Evolutionary conservation across 345 rosid species (phyloP).

Genomic region (Odontarrhena argentea): DNA sequence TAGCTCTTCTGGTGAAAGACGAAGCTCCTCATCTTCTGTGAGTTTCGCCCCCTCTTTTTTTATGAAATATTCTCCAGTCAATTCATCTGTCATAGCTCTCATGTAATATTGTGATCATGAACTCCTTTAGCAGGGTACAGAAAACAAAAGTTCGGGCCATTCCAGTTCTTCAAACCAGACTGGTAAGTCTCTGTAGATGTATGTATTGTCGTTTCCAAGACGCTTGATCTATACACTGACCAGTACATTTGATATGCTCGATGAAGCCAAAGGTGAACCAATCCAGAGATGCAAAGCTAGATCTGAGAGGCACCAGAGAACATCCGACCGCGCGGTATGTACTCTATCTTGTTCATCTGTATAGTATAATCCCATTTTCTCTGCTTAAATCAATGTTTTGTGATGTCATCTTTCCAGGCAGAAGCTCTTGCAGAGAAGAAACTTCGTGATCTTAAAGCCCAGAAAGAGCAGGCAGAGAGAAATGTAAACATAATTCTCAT

Average conservation of each 20-base stretch:
- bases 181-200: constrained; percentile 47
- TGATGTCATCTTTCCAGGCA: constrained; percentile 58
- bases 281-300: constrained; percentile 66
- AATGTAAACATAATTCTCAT: constrained; percentile 56
- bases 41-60: constrained; percentile 37
- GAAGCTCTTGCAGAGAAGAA: constrained; percentile 97
- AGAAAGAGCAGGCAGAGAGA: constrained; percentile 90
- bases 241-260: constrained; percentile 36
- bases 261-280: constrained; percentile 57
- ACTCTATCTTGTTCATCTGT: constrained; percentile 18
- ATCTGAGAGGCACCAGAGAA: constrained; percentile 75
- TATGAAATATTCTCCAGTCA: background rate
- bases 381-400: constrained; percentile 25
- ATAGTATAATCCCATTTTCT: constrained; percentile 12
- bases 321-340: constrained; percentile 86
- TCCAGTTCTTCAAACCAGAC: constrained; percentile 39
- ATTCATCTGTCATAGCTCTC: constrained; percentile 8
- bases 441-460: constrained; percentile 74
- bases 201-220: constrained; percentile 8
- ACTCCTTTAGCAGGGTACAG: constrained; percentile 60
- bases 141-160: constrained; percentile 49
- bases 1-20: constrained; percentile 55
- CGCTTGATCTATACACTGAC: constrained; percentile 30
- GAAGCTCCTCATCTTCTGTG: constrained; percentile 51
- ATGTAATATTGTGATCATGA: constrained; percentile 5